phyloP scores from a whole-genome alignment of 2,329 filamentous ascomycete genomes.

The Eutypella sp. region DNA sequence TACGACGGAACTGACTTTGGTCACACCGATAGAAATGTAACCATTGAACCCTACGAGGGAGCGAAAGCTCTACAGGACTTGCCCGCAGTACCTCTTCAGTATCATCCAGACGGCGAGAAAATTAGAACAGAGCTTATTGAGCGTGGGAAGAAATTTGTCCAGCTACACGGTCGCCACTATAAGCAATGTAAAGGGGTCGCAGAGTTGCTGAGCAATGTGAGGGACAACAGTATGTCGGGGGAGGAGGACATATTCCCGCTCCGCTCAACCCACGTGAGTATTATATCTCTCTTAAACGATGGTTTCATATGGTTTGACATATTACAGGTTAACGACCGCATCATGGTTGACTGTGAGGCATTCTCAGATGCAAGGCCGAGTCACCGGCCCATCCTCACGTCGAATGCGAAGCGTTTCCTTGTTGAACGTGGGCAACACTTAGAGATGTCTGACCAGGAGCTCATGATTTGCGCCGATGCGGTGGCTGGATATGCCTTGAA shows the following conservation, averaged over 20 bases:
- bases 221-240: neutral
- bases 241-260: neutral
- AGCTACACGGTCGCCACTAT: neutral
- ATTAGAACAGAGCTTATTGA: neutral
- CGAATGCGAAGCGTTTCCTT: neutral
- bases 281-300: too few relatives aligned
- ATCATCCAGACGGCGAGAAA: neutral
- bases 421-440: neutral
- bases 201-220: neutral
- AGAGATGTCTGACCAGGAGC: neutral
- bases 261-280: neutral
- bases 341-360: neutral
- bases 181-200: neutral
- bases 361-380: neutral
- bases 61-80: neutral
- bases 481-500: neutral
- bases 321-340: neutral
- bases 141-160: neutral
- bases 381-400: neutral
- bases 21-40: neutral
- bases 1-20: neutral
- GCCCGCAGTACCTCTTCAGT: neutral
- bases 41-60: neutral
- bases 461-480: neutral
- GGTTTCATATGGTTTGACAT: neutral